Base-by-base conservation (phyloP, 106 monocot species). In the Dioscorea dumetorum region DNA sequence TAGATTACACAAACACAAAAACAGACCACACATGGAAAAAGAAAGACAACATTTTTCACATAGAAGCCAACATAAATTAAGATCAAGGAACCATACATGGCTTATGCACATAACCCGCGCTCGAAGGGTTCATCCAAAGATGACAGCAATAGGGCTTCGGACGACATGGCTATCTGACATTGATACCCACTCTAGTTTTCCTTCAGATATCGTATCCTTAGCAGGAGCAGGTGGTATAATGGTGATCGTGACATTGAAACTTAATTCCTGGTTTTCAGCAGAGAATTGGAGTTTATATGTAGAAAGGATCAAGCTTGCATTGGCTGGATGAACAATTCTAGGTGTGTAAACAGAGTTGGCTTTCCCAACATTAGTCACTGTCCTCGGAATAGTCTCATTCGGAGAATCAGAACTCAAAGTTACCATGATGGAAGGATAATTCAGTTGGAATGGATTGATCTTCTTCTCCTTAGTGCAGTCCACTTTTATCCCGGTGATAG, bases 401-500 rank as follows among this genome's bases (percentile, higher is more conserved):
- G 58, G 17, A 1, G 22, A 23, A 5, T 57, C 10, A 8, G 41
- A 41, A 6, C 66, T 66, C 17, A 74, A 14, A 8, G 48, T 24
- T 0, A 74, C 66, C 13, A 48, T 48, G 22, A 74, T 78, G 31
- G 82, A 73, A 2, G 82, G 82, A 67, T 86, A 86, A 52, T 82
- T 86, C 68, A 86, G 58, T 24, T 67, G 54, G 41, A 57, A 78
- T 4, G 61, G 70, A 2, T 31, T 18, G 15, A 74, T 24, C 16
- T 49, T 63, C 13, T 57, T 62, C 31, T 57, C 22, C 10, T 12
- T 33, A 9, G 72, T 24, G 58, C 86, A 86, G 3, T 61, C 35
- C 8, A 67, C 23, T 0, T 18, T 24, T 8, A 13, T 48, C 3
- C 33, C 21, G 13, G 63, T 70, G 20, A 76, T 58, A 62, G 16